A percentile compares a stretch with the other conserved stretches of the same genome.
These are phyloP conservation scores for Decorospora gaudefroyi DNA, from an alignment of 2,329 filamentous ascomycete genomes.

Conservation along the genomic window DNA sequence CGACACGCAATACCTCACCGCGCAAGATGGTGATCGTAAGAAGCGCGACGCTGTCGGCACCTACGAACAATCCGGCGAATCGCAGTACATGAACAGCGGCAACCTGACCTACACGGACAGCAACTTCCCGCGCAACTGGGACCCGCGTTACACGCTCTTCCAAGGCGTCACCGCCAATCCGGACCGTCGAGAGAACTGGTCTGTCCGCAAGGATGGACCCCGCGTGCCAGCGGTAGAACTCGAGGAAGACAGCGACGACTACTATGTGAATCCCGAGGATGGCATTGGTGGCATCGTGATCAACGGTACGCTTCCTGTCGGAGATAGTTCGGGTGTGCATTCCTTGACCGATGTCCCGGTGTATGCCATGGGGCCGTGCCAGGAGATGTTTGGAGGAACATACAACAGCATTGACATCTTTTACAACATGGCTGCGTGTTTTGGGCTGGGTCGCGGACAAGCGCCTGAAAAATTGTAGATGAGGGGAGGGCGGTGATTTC, in stretches of 20 bases:
- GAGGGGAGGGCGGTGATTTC: background rate
- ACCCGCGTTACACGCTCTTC: conserved; percentile 79
- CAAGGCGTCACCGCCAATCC: conserved; percentile 72
- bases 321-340: conserved; percentile 61
- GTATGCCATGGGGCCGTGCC: conserved; percentile 77
- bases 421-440: conserved; percentile 71
- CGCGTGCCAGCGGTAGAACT: conserved; percentile 64
- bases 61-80: conserved; percentile 74
- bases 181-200: conserved; percentile 77
- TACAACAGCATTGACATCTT: conserved; percentile 75
- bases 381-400: conserved; percentile 72
- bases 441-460: conserved; percentile 52
- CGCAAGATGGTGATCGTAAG: conserved; percentile 66
- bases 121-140: conserved; percentile 83
- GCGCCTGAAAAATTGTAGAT: background rate
- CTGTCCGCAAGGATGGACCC: conserved; percentile 68
- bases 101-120: conserved; percentile 69
- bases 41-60: conserved; percentile 76
- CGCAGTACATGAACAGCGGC: conserved; percentile 71
- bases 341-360: conserved; percentile 56
- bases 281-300: conserved; percentile 68
- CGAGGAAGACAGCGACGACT: conserved; percentile 56
- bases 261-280: conserved; percentile 71
- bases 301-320: conserved; percentile 73
- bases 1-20: conserved; percentile 75